Evolutionary conservation across 169 alveolate species (phyloP).

Genomic region (Cryptosporidium sp.): DNA sequence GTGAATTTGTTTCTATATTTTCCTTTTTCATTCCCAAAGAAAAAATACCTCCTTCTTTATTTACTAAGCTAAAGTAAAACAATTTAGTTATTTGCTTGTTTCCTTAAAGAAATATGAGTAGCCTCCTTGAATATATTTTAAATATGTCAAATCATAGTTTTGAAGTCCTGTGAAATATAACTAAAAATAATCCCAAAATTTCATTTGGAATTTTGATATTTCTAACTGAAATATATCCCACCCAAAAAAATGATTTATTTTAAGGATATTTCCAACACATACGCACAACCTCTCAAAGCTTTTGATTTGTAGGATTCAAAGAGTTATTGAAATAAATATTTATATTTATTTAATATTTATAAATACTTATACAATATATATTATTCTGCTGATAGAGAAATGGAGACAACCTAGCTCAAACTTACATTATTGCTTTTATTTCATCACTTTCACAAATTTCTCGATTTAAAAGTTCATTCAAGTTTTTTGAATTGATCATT

Average conservation of each 20-base stretch:
- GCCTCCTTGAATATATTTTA: background rate
- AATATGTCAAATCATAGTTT: too few species aligned
- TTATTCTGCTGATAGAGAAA: background rate
- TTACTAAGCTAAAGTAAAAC: slow-evolving; percentile 4
- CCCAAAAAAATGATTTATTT: background rate
- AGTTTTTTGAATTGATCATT: slow-evolving; percentile 50
- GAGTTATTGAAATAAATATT: background rate
- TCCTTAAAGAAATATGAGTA: background rate
- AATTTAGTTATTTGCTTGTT: background rate
- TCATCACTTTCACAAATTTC: slow-evolving; percentile 15
- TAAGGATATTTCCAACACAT: too few species aligned
- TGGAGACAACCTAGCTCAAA: background rate
- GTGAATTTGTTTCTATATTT: background rate
- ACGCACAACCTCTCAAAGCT: background rate
- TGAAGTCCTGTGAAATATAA: background rate
- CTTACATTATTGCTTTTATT: slow-evolving; percentile 46
- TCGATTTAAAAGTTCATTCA: slow-evolving; percentile 22
- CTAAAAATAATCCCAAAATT: too few species aligned
- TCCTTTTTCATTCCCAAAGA: slow-evolving; percentile 28
- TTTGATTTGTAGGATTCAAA: background rate
- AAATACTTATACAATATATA: too few species aligned
- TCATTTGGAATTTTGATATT: background rate
- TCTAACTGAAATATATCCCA: background rate
- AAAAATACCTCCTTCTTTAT: slow-evolving; percentile 48
- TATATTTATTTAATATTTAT: too few species aligned